phyloP scores from a whole-genome alignment of 352 stramenopile species.

The Globisporangium lucens region DNA sequence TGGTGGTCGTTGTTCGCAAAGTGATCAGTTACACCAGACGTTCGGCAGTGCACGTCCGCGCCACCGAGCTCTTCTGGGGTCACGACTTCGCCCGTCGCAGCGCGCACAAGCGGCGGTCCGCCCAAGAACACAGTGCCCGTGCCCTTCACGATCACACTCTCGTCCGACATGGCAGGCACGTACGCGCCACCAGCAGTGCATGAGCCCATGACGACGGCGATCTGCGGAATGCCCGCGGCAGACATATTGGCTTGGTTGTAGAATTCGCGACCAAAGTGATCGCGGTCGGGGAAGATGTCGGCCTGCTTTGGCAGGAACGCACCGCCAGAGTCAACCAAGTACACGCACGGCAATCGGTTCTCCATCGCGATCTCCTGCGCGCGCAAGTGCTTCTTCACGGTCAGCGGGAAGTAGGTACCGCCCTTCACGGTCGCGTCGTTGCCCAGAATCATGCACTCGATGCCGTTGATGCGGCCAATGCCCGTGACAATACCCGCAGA shows the following conservation, averaged over 20 bases:
- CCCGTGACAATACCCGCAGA: slow-evolving; percentile 89
- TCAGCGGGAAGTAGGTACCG: slow-evolving; percentile 98
- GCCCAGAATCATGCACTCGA: slow-evolving; percentile 95
- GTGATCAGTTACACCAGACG: slow-evolving; percentile 96
- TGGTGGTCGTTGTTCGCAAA: slow-evolving; percentile 95
- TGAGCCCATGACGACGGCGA: slow-evolving; percentile 96
- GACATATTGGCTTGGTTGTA: slow-evolving; percentile 98
- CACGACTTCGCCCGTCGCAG: slow-evolving; percentile 96
- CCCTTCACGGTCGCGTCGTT: slow-evolving; percentile 99
- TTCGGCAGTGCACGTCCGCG: slow-evolving; percentile 88
- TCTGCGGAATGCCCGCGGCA: slow-evolving; percentile 92
- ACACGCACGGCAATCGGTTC: slow-evolving; percentile 96
- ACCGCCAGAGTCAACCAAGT: slow-evolving; percentile 94
- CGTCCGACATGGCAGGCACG: slow-evolving; percentile 97
- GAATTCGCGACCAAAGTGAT: slow-evolving; percentile 98
- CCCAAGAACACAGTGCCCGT: slow-evolving; percentile 98
- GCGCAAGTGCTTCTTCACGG: slow-evolving; percentile 97
- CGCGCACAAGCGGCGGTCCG: slow-evolving; percentile 97
- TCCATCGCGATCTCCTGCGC: slow-evolving; percentile 95
- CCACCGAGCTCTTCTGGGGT: slow-evolving; percentile 95
- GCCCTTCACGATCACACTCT: slow-evolving; percentile 96
- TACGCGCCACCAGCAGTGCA: slow-evolving; percentile 97
- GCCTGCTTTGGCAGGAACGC: slow-evolving; percentile 95
- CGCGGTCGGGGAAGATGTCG: slow-evolving; percentile 97
- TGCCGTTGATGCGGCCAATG: slow-evolving; percentile 81